Evolutionary conservation across 2,329 filamentous ascomycete genomes (phyloP).

Genomic region (Calonectria montana): DNA sequence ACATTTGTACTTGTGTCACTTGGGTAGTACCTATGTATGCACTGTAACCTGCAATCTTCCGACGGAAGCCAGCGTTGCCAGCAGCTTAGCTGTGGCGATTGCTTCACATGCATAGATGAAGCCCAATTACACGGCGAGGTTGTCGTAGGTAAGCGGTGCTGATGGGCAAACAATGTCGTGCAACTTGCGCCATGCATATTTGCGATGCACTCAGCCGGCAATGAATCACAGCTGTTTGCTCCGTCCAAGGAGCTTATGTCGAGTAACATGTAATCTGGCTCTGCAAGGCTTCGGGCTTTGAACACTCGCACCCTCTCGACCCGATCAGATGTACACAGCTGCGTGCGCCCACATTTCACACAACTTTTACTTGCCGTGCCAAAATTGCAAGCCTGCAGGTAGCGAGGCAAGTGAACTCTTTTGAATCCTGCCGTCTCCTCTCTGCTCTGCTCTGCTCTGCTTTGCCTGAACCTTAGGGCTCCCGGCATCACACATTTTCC

Average conservation of each 20-base stretch:
- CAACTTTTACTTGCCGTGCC: background rate
- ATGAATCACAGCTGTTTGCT: background rate
- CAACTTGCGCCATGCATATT: background rate
- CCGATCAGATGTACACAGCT: background rate
- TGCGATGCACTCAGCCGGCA: background rate
- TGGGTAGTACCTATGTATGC: background rate
- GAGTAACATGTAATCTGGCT: background rate
- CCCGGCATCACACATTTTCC: background rate
- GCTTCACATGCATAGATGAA: background rate
- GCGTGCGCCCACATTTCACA: background rate
- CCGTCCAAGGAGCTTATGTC: background rate
- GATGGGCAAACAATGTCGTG: background rate
- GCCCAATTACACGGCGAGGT: background rate
- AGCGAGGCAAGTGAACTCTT: background rate
- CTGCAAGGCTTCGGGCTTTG: background rate
- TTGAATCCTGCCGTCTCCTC: background rate
- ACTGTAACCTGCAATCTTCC: background rate
- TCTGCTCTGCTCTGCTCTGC: background rate
- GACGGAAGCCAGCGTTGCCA: background rate
- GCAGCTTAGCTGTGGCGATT: background rate
- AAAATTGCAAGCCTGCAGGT: background rate
- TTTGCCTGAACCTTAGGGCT: background rate
- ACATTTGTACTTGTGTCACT: background rate
- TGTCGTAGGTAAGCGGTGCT: background rate
- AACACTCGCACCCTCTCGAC: background rate